These are phyloP conservation scores for Hygrocybe punicea DNA, from an alignment of 768 basidiomycete genomes.

Conservation along the genomic window DNA sequence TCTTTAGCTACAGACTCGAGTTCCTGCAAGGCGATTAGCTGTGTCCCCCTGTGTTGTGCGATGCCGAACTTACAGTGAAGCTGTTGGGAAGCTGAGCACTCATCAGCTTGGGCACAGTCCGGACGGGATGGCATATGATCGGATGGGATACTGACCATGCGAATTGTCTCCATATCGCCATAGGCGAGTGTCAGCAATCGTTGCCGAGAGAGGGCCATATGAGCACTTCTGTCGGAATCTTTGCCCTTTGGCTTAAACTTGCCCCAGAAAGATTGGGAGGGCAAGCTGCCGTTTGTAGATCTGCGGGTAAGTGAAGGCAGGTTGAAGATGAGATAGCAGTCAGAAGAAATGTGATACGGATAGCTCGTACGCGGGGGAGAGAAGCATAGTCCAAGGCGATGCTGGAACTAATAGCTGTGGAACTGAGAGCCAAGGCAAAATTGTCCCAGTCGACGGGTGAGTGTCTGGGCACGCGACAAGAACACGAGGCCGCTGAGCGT, in stretches of 20 bases:
- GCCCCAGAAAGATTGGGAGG: slow-evolving; percentile 54
- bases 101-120: neutral
- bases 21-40: slow-evolving; percentile 47
- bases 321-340: slow-evolving; percentile 27
- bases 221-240: slow-evolving; percentile 53
- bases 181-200: slow-evolving; percentile 78
- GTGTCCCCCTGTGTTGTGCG: slow-evolving; percentile 6
- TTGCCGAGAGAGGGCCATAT: slow-evolving; percentile 69
- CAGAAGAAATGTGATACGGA: slow-evolving; percentile 25
- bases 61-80: slow-evolving; percentile 50
- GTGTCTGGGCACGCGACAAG: slow-evolving; percentile 32
- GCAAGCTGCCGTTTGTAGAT: slow-evolving; percentile 60
- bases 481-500: slow-evolving; percentile 53
- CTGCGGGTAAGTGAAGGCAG: slow-evolving; percentile 46
- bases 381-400: slow-evolving; percentile 53
- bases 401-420: neutral
- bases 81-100: slow-evolving; percentile 59
- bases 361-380: slow-evolving; percentile 69
- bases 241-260: slow-evolving; percentile 69
- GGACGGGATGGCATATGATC: slow-evolving; percentile 10
- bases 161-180: slow-evolving; percentile 83
- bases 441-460: slow-evolving; percentile 21
- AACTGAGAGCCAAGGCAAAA: slow-evolving; percentile 11
- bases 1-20: slow-evolving; percentile 75
- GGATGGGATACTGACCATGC: slow-evolving; percentile 48